phyloP scores from a whole-genome alignment of 441 rosid genomes.

The Populus trichocarpa region DNA sequence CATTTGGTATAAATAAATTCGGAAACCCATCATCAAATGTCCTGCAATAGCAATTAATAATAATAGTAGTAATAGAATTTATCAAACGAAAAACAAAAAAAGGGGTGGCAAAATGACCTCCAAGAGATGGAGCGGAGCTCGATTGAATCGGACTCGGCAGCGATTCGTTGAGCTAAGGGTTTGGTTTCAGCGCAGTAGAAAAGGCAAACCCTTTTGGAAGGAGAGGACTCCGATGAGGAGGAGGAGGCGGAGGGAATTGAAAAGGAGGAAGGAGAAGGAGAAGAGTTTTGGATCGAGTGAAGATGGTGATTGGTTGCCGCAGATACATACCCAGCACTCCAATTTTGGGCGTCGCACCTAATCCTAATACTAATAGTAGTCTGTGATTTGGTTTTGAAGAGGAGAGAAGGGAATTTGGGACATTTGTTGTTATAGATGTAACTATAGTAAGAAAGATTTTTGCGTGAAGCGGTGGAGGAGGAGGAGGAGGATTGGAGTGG shows the following conservation, averaged over 20 bases:
- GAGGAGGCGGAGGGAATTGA: constrained; percentile 53
- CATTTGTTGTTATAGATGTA: not conserved
- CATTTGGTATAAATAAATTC: constrained; percentile 87
- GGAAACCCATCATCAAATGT: constrained; percentile 90
- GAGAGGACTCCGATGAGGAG: constrained; percentile 43
- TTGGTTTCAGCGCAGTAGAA: constrained; percentile 70
- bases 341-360: constrained; percentile 31
- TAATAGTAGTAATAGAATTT: not conserved
- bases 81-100: not conserved
- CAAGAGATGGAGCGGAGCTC: constrained; percentile 82
- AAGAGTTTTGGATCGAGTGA: constrained; percentile 37
- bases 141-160: constrained; percentile 66
- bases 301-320: constrained; percentile 28
- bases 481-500: not conserved
- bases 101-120: constrained; percentile 42
- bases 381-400: not conserved
- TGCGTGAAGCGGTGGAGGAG: not conserved
- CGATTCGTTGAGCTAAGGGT: constrained; percentile 73
- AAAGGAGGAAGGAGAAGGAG: constrained; percentile 26
- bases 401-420: not conserved
- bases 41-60: constrained; percentile 34
- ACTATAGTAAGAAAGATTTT: not conserved
- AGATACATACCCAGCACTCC: constrained; percentile 47
- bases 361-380: not conserved
- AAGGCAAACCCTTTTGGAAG: constrained; percentile 60